These are phyloP conservation scores for Dichotomocladium elegans DNA, from an alignment of 371 early-diverging fungal species.

Conservation along the genomic window DNA sequence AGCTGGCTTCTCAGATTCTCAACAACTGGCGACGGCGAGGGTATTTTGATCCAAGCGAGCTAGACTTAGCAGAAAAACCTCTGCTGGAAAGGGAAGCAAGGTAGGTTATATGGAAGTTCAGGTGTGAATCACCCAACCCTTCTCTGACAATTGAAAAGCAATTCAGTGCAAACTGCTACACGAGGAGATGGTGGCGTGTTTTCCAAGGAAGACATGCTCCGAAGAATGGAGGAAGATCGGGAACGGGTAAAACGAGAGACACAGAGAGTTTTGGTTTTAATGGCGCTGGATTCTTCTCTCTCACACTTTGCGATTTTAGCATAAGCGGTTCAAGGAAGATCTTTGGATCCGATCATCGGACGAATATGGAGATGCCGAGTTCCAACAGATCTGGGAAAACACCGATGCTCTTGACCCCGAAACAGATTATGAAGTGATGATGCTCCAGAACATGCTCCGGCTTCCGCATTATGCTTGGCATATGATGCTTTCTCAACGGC, in stretches of 20 bases:
- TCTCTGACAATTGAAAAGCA: constrained; percentile 4
- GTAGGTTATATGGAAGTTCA: constrained; percentile 11
- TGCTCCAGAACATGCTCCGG: constrained; percentile 53
- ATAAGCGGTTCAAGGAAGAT: constrained; percentile 70
- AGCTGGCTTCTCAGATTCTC: constrained; percentile 25
- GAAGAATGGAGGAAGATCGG: constrained; percentile 78
- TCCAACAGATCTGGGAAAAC: constrained; percentile 61
- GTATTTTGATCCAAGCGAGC: constrained; percentile 30
- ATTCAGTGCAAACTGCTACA: background rate
- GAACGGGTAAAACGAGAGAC: constrained; percentile 45
- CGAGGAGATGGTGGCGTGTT: constrained; percentile 29
- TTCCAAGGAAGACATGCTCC: constrained; percentile 62
- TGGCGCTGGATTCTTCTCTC: background rate
- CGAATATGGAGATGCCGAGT: constrained; percentile 55
- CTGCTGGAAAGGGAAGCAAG: constrained; percentile 38
- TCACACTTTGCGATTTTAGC: constrained; percentile 25
- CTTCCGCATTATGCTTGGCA: constrained; percentile 53
- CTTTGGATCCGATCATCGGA: constrained; percentile 69
- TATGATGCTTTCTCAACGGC: constrained; percentile 20
- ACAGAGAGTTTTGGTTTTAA: background rate
- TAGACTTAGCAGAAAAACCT: constrained; percentile 51
- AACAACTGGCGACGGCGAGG: constrained; percentile 41
- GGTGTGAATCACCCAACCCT: too few relatives aligned
- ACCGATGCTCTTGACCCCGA: constrained; percentile 58
- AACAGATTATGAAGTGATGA: constrained; percentile 59